Evolutionary conservation across 2,329 filamentous ascomycete species (phyloP), one percentile per base, ranked within the genome.

Genomic region (Botrytis deweyae): DNA sequence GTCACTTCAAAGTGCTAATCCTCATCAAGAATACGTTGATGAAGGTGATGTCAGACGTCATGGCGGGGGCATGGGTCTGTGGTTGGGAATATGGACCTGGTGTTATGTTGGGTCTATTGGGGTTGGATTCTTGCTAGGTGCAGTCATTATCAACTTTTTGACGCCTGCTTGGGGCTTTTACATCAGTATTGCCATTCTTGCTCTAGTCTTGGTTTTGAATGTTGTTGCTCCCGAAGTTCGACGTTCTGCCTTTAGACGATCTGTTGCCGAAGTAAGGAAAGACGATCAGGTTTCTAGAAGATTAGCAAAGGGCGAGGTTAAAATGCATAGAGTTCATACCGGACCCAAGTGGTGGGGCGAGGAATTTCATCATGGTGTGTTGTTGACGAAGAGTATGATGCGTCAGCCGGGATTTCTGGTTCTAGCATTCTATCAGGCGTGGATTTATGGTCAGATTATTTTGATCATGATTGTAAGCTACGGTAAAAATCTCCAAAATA

Each of bases 1-100:
- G 6, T 94, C 91, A 0, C 82, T 94, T 36, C 92, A 93, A 86
- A 92, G 90, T 78, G 85, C 86, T 59, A 89, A 90, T 67, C 92
- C 92, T 2, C 91, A 94, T 78, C 90, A 93, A 82, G 92, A 93
- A 79, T 83, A 92, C 33, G 90, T 92, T 1, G 87, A 91, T 73
- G 83, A 87, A 20, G 88, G 88, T 77, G 92, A 94, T 81, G 88
- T 92, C 29, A 88, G 92, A 72, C 86, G 92, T 59, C 91, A 94
- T 79, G 93, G 93, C 12, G 92, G 92, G 20, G 92, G 93, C 0
- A 90, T 94, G 84, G 93, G 93, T 0, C 84, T 92, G n/a, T 95
- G 92, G 93, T 85, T 94, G 16, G 91, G 91, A 1, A 86, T 92
- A 72, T 94, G 92, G 91, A 90, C 91, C 0, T 95, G 91, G 89